Evolutionary conservation across 352 stramenopile genomes (phyloP).

Genomic region (Globisporangium carolinianum): DNA sequence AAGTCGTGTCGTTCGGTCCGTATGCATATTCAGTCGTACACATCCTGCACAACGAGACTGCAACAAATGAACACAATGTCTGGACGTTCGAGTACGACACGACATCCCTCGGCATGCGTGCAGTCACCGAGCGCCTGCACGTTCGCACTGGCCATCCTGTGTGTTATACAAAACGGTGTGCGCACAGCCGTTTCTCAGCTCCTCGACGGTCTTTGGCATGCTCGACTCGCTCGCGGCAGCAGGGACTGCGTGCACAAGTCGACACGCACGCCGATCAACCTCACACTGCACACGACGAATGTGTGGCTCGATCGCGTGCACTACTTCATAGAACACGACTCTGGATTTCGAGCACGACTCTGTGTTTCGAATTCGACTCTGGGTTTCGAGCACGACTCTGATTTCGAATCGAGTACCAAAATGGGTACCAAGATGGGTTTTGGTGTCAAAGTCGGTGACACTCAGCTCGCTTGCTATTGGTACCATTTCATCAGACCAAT

Average conservation of each 20-base stretch:
- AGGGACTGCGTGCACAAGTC: background rate
- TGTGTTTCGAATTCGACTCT: too few relatives aligned
- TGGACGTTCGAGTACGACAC: background rate
- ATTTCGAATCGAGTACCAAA: too few relatives aligned
- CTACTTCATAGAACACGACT: conserved; percentile 4
- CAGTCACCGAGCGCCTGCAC: background rate
- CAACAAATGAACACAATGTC: background rate
- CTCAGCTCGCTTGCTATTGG: too few relatives aligned
- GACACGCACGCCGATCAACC: background rate
- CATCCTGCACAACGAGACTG: background rate
- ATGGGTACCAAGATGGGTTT: too few relatives aligned
- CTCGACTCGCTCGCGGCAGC: conserved; percentile 7
- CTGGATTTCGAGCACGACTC: too few relatives aligned
- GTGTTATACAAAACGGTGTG: background rate
- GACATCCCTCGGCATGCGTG: background rate
- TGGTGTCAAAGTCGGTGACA: too few relatives aligned
- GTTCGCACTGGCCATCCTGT: background rate
- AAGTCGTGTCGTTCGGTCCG: conserved; percentile 2
- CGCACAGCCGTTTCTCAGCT: background rate
- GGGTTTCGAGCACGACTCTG: too few relatives aligned
- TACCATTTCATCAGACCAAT: too few relatives aligned
- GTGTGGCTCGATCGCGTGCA: conserved; percentile 14
- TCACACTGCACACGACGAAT: conserved; percentile 5
- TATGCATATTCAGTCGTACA: background rate
- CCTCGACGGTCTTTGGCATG: conserved; percentile 2